A percentile compares a stretch with the other conserved stretches of the same genome.
phyloP scores from a whole-genome alignment of 148 eudicot genomes.

The Amaranthus palmeri region DNA sequence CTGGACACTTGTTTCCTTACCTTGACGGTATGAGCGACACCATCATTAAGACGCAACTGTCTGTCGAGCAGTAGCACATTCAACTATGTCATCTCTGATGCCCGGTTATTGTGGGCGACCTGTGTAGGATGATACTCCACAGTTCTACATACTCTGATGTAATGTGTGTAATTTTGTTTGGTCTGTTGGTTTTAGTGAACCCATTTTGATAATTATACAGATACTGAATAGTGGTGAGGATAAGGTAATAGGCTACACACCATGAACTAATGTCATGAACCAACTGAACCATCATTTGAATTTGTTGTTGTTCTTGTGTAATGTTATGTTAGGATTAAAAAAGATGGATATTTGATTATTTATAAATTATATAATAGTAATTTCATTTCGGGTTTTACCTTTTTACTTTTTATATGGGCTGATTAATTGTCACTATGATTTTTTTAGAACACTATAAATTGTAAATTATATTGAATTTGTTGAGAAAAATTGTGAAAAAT shows the following conservation, averaged over 20 bases:
- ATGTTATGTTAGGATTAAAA: no score
- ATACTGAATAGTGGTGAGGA: neutral
- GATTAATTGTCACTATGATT: no score
- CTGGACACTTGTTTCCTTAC: slow-evolving; percentile 60
- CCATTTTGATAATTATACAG: neutral
- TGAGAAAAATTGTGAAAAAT: no score
- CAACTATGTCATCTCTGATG: neutral
- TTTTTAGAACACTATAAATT: no score
- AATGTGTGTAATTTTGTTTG: neutral
- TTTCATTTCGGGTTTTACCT: no score
- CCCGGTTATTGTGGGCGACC: slow-evolving; percentile 3
- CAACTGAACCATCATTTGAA: neutral
- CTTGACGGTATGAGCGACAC: slow-evolving; percentile 54
- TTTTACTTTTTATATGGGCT: no score
- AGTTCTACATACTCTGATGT: neutral
- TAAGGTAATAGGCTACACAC: neutral
- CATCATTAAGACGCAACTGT: slow-evolving; percentile 45
- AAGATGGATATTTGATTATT: no score
- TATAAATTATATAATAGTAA: no score
- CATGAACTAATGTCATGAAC: neutral
- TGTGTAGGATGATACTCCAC: slow-evolving; percentile 1
- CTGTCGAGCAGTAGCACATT: slow-evolving; percentile 13
- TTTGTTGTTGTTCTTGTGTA: no score
- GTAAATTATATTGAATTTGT: no score
- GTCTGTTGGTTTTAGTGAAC: neutral